phyloP scores from a whole-genome alignment of 768 basidiomycete genomes.

The Cyclocybe cylindracea region DNA sequence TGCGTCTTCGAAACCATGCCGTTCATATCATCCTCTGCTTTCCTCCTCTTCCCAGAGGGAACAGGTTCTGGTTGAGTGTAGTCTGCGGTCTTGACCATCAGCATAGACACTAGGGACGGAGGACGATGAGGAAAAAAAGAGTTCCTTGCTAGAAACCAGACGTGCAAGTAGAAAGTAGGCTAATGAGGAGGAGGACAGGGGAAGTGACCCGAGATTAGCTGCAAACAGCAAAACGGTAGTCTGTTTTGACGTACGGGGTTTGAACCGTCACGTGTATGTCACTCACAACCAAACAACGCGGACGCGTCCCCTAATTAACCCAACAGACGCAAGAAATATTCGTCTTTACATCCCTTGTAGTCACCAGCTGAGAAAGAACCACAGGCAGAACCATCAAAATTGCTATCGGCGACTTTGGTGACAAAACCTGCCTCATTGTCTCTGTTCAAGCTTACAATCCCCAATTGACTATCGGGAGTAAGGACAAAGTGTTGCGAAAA shows the following conservation, averaged over 20 bases:
- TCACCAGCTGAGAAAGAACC: constrained; percentile 4
- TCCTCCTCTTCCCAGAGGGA: constrained; percentile 56
- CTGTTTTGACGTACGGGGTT: too few species aligned
- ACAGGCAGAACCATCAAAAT: constrained; percentile 23
- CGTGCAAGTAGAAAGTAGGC: not conserved
- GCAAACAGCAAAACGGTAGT: not conserved
- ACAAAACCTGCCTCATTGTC: constrained; percentile 61
- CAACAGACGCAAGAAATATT: too few species aligned
- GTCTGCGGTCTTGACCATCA: constrained; percentile 41
- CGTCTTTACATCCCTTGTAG: too few species aligned
- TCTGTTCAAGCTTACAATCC: constrained; percentile 75
- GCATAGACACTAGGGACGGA: constrained; percentile 14
- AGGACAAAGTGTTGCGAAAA: constrained; percentile 77
- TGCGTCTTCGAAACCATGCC: constrained; percentile 59
- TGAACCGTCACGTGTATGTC: too few species aligned
- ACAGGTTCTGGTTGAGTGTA: constrained; percentile 25
- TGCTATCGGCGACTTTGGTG: constrained; percentile 62
- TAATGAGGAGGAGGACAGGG: not conserved
- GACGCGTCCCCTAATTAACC: too few species aligned
- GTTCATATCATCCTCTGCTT: constrained; percentile 58
- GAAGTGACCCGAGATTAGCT: constrained; percentile 9
- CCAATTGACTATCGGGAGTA: constrained; percentile 73
- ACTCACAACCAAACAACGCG: too few species aligned
- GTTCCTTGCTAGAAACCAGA: not conserved
- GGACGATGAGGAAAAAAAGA: not conserved